Evolutionary conservation across 495 filamentous ascomycete species (phyloP).

Genomic region (Darksidea phi): DNA sequence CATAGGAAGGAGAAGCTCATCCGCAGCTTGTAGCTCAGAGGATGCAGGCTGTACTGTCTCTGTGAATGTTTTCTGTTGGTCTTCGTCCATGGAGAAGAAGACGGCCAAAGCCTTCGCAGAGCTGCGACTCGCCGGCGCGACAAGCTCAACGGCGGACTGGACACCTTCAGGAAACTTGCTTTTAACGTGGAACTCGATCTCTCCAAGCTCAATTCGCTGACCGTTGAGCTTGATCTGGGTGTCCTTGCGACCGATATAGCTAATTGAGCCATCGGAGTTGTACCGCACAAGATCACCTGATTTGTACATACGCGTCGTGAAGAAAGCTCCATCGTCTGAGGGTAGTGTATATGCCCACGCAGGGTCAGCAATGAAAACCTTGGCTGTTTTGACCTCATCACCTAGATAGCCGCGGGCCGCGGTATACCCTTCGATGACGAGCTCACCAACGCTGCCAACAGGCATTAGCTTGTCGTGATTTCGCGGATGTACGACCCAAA

Average conservation of each 20-base stretch:
- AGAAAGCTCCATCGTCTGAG: not conserved
- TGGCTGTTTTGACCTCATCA: constrained; percentile 24
- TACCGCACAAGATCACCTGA: constrained; percentile 46
- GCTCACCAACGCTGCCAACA: constrained; percentile 49
- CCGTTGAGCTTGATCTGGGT: constrained; percentile 47
- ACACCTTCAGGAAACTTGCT: constrained; percentile 23
- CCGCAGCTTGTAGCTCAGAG: constrained; percentile 11
- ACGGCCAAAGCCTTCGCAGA: constrained; percentile 21
- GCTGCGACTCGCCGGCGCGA: constrained; percentile 27
- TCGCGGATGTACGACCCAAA: constrained; percentile 47
- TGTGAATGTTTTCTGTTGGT: not conserved
- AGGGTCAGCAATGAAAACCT: constrained; percentile 26
- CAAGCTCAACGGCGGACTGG: constrained; percentile 26
- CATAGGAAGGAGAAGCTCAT: constrained; percentile 27
- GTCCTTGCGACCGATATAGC: constrained; percentile 47
- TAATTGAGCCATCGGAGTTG: constrained; percentile 48
- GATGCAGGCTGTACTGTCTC: constrained; percentile 6
- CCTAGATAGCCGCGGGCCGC: constrained; percentile 33
- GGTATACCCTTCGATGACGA: constrained; percentile 42
- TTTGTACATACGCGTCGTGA: constrained; percentile 36
- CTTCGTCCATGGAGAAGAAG: constrained; percentile 18
- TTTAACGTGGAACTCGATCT: constrained; percentile 58
- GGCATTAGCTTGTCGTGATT: constrained; percentile 45
- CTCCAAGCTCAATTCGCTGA: constrained; percentile 47
- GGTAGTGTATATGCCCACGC: constrained; percentile 9